These are phyloP conservation scores for Punica granatum DNA, from an alignment of 345 rosid genomes.

Conservation along the genomic window DNA sequence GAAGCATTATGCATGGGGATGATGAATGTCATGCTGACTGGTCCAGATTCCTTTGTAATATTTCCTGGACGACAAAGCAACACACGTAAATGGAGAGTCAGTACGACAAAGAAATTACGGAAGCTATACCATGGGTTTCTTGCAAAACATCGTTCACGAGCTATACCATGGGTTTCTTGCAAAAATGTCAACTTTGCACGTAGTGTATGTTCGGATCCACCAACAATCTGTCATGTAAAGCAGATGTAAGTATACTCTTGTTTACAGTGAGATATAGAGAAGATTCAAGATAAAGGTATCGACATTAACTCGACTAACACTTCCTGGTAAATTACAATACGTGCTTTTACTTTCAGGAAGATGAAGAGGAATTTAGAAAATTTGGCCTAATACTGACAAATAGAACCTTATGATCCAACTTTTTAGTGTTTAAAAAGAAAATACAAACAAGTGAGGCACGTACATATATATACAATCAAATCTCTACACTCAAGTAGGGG, in stretches of 20 bases:
- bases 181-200: constrained; percentile 93
- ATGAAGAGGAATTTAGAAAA: not conserved
- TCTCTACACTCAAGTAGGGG: not conserved
- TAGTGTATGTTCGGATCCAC: constrained; percentile 85
- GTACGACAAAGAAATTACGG: not conserved
- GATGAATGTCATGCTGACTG: constrained; percentile 93
- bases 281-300: not conserved
- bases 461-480: not conserved
- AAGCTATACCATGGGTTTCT: constrained; percentile 42
- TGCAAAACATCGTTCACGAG: constrained; percentile 33
- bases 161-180: constrained; percentile 75
- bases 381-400: not conserved
- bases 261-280: too few species aligned
- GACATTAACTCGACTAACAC: not conserved
- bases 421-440: too few species aligned
- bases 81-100: constrained; percentile 3
- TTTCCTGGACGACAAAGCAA: constrained; percentile 48
- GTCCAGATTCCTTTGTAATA: constrained; percentile 92
- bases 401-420: too few species aligned
- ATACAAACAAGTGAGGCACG: not conserved
- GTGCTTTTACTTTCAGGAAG: not conserved
- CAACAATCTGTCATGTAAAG: constrained; percentile 49
- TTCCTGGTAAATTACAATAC: not conserved
- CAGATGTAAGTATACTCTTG: not conserved
- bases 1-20: constrained; percentile 97